phyloP scores from a whole-genome alignment of 176 grass and related monocot species.

The Aegilops speltoides region DNA sequence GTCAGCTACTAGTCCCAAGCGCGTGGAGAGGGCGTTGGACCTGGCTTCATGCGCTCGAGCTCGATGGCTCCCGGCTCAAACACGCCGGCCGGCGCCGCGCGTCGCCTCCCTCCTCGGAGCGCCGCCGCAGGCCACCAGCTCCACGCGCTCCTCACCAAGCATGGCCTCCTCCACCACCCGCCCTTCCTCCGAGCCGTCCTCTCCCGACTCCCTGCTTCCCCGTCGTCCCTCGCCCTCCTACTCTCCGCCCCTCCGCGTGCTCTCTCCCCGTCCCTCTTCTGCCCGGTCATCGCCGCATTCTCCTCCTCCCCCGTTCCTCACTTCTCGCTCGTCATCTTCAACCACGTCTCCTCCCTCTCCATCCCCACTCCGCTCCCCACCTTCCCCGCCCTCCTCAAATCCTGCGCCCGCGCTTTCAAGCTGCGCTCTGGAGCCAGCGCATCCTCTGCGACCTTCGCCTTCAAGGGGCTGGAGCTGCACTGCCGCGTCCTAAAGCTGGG shows the following conservation, averaged over 20 bases:
- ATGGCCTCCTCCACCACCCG: constrained; percentile 35
- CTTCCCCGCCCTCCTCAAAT: constrained; percentile 69
- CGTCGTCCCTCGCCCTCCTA: constrained; percentile 49
- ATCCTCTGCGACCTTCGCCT: constrained; percentile 2
- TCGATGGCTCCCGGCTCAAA: constrained; percentile 2
- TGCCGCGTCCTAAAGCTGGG: constrained; percentile 42
- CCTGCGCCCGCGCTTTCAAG: constrained; percentile 55
- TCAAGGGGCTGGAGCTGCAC: constrained; percentile 55
- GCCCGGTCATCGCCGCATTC: constrained; percentile 42
- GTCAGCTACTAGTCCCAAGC: no score
- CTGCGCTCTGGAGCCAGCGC: not conserved
- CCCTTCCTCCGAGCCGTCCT: constrained; percentile 43
- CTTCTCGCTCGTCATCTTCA: constrained; percentile 42
- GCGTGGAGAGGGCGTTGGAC: not conserved
- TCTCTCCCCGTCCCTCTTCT: constrained; percentile 51
- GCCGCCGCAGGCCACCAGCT: constrained; percentile 8
- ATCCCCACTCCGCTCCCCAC: constrained; percentile 38
- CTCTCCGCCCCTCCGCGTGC: constrained; percentile 8
- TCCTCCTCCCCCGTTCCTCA: constrained; percentile 26
- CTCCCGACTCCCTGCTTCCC: constrained; percentile 45
- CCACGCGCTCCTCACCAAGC: constrained; percentile 55
- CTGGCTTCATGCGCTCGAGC: not conserved
- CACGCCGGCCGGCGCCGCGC: not conserved
- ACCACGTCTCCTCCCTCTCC: constrained; percentile 28
- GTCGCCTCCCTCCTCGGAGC: constrained; percentile 20